Percentiles rank a stretch among this genome's conserved stretches.
Evolutionary conservation across 306 rosid genomes (phyloP).

Genomic region (Vicia villosa): DNA sequence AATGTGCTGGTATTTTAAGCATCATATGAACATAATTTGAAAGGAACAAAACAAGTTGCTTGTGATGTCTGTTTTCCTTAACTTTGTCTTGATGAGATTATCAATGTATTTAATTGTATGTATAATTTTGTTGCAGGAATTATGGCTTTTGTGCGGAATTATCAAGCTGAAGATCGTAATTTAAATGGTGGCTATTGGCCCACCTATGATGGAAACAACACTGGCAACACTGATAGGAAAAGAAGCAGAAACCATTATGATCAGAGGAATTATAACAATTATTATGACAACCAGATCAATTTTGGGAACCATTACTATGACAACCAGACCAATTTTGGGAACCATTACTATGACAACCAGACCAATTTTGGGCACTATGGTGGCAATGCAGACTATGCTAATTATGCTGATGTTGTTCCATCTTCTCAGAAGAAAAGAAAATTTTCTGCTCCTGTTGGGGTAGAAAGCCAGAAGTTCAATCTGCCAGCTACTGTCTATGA

Average conservation of each 20-base stretch:
- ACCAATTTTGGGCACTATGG: constrained; percentile 44
- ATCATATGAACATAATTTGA: no score
- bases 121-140: constrained; percentile 49
- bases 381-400: constrained; percentile 39
- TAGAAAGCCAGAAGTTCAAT: constrained; percentile 59
- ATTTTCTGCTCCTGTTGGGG: constrained; percentile 63
- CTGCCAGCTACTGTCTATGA: constrained; percentile 49
- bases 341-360: constrained; percentile 41
- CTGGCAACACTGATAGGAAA: constrained; percentile 45
- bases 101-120: neutral
- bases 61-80: no score
- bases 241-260: constrained; percentile 55
- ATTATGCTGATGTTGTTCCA: constrained; percentile 43
- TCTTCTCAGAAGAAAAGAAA: constrained; percentile 77
- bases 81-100: neutral
- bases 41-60: no score
- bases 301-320: constrained; percentile 39
- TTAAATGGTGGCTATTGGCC: constrained; percentile 55
- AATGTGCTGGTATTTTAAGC: neutral
- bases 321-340: neutral
- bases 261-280: constrained; percentile 41
- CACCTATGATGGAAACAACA: constrained; percentile 49
- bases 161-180: constrained; percentile 52
- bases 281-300: constrained; percentile 44
- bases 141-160: constrained; percentile 67